phyloP scores from a whole-genome alignment of 2,329 filamentous ascomycete species.

The Penicillium thymicola region DNA sequence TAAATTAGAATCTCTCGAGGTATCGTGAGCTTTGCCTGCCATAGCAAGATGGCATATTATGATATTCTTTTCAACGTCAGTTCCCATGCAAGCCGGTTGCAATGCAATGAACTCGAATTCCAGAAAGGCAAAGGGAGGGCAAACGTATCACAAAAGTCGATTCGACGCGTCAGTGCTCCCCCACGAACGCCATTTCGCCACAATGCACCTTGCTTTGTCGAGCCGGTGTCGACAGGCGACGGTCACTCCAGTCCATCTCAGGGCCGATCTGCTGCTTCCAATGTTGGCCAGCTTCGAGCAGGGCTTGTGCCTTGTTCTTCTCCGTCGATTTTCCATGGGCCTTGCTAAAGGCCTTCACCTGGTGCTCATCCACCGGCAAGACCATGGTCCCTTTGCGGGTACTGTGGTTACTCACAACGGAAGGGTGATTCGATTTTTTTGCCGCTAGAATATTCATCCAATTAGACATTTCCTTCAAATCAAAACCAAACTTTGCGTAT shows the following conservation, averaged over 20 bases:
- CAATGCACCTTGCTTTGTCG: constrained; percentile 50
- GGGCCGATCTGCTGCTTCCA: constrained; percentile 53
- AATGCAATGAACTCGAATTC: not conserved
- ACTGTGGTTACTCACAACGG: not conserved
- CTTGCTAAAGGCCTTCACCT: constrained; percentile 42
- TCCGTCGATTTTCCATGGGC: constrained; percentile 42
- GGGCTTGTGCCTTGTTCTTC: constrained; percentile 47
- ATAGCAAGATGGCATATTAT: not conserved
- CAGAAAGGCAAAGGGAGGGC: not conserved
- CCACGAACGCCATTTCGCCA: constrained; percentile 48
- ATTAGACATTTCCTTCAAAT: constrained; percentile 15
- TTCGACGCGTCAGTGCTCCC: constrained; percentile 15
- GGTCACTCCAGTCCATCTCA: constrained; percentile 53
- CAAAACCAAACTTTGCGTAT: constrained; percentile 6
- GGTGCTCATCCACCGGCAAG: constrained; percentile 33
- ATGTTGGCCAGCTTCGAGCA: constrained; percentile 45
- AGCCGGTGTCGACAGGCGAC: constrained; percentile 52
- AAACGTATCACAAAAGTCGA: not conserved
- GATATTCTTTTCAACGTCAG: not conserved
- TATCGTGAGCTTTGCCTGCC: not conserved
- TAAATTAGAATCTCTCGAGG: not conserved
- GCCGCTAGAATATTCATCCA: constrained; percentile 9
- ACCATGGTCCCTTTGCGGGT: constrained; percentile 33
- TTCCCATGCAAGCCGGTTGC: not conserved
- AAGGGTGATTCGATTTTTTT: not conserved